Percentiles rank a stretch among this genome's conserved stretches.
phyloP scores from a whole-genome alignment of 345 rosid genomes.

The Populus pruinosa region DNA sequence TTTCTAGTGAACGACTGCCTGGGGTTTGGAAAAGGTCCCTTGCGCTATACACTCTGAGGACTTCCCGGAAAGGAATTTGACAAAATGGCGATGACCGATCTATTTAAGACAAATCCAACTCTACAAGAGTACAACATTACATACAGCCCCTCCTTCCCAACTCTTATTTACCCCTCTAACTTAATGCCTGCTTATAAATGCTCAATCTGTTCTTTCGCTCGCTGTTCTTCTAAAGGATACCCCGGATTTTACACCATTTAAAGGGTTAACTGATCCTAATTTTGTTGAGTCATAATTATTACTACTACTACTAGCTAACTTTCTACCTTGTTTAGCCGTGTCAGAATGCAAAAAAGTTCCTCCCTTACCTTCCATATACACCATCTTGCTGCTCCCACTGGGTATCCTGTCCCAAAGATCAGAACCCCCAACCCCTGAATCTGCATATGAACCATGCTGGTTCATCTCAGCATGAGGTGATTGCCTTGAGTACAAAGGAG shows the following conservation, averaged over 20 bases:
- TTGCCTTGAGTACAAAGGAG: constrained; percentile 47
- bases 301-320: constrained; percentile 26
- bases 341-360: constrained; percentile 41
- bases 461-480: constrained; percentile 30
- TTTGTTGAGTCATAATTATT: constrained; percentile 32
- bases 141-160: constrained; percentile 17
- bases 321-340: constrained; percentile 36
- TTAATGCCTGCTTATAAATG: constrained; percentile 9
- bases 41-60: constrained; percentile 3
- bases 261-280: constrained; percentile 35
- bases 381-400: constrained; percentile 14
- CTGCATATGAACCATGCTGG: constrained; percentile 22
- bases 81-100: constrained; percentile 33
- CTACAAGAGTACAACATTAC: constrained; percentile 26
- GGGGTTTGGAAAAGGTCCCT: not conserved
- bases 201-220: constrained; percentile 29
- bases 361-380: constrained; percentile 29
- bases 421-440: not conserved
- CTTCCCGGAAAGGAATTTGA: not conserved
- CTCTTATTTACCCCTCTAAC: constrained; percentile 34
- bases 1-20: not conserved
- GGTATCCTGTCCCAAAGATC: constrained; percentile 11
- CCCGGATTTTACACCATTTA: constrained; percentile 38
- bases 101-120: constrained; percentile 21
- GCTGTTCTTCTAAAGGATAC: constrained; percentile 34